A percentile compares a stretch with the other conserved stretches of the same genome.
Conservation (phyloP, 805 yeast species). For the Ogataea zsoltii region DNA sequence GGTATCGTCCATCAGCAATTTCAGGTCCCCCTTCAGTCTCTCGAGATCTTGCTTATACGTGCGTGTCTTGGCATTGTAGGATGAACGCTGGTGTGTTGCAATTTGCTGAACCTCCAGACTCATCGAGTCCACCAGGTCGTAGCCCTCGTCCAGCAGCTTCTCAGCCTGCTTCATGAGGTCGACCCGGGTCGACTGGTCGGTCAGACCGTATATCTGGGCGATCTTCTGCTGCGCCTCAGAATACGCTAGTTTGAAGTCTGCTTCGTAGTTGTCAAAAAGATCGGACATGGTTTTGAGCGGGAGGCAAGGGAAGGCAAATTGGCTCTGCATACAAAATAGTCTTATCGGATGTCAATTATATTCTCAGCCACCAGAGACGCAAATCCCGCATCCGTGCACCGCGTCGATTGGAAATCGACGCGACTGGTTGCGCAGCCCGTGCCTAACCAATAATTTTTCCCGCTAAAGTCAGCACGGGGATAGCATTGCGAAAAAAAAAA, state of each 20-base stretch:
- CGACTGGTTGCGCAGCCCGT: conserved; percentile 13
- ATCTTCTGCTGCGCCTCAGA: conserved; percentile 71
- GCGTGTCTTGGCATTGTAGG: conserved; percentile 74
- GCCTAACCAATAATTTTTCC: conserved; percentile 13
- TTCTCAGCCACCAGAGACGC: conserved; percentile 3
- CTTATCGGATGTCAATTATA: background rate
- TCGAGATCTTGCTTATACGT: conserved; percentile 63
- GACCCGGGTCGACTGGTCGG: conserved; percentile 49
- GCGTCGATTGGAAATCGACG: no score
- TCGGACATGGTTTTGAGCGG: conserved; percentile 40
- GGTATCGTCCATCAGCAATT: conserved; percentile 61
- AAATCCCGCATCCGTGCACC: conserved; percentile 2
- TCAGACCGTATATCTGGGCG: conserved; percentile 49
- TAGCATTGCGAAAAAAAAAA: conserved; percentile 1
- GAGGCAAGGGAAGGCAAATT: background rate
- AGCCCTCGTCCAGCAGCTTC: conserved; percentile 72
- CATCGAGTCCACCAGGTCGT: conserved; percentile 83
- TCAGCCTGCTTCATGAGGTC: conserved; percentile 61
- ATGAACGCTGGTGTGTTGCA: conserved; percentile 71
- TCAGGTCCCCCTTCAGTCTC: conserved; percentile 54
- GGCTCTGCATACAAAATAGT: no score
- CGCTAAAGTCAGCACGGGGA: conserved; percentile 12
- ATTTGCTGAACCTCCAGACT: conserved; percentile 80
- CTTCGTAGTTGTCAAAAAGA: conserved; percentile 61
- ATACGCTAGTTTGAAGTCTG: conserved; percentile 69